Base-by-base conservation (phyloP, 306 rosid genomes). In the Prunus armeniaca region DNA sequence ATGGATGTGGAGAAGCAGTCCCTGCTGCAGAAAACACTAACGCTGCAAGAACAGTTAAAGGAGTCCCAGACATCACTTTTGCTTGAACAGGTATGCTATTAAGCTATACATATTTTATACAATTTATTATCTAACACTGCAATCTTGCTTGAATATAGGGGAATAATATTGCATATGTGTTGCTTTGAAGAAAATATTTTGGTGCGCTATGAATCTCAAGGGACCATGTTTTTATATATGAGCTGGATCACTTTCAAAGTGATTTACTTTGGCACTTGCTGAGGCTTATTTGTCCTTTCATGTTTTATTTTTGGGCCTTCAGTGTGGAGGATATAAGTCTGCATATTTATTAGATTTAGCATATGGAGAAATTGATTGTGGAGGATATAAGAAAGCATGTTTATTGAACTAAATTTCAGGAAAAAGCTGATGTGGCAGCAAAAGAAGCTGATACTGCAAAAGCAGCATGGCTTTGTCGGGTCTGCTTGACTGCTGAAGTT, bases 361-460 rank as follows among this genome's bases (percentile, higher is more conserved):
- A 60, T 60, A 10, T 24, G 34, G 65, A 12, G 65, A 32, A 60
- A 6, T 57, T 57, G 30, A 10, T 20, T 20, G 63, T 56, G 5
- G 15, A 49, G 15, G 41, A 34, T 34, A 13, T 15, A n/a, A 7
- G 12, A 56, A 9, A 56, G n/a, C 62, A 65, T 65, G 27, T 38
- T 38, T 38, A 43, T 46, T 25, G 73, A 57, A 47, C 74, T 45
- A 69, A 56, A 76, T 79, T 78, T 73, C 92, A 94, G 98, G 97
- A 88, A 78, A 91, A 85, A 70, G 91, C 91, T 61, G 96, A 89
- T 47, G 81, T 67, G 57, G 93, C 98, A 58, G 72, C 95, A 47
- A 92, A 88, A 86, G 98, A 94, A 84, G 98, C 96, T 27, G 98
- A 94, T 76, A 77, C 89, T 50, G 98, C 97, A 28, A 94, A 92